These are phyloP conservation scores for Rugosomyces carneus DNA, from an alignment of 1,284 basidiomycete species.

Conservation along the genomic window DNA sequence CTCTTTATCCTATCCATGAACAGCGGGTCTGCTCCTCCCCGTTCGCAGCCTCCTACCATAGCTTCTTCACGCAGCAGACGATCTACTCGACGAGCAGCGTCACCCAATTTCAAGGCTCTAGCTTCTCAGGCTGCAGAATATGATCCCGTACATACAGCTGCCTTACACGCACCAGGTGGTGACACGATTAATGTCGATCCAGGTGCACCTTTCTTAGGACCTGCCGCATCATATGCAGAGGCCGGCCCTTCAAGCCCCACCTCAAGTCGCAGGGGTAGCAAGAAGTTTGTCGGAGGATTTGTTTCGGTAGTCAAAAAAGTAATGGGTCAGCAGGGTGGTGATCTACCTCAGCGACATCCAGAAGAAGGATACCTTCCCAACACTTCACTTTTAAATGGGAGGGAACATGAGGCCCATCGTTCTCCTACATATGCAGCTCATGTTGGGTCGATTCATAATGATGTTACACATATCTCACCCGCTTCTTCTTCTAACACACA, in stretches of 20 bases:
- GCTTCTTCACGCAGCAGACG: constrained; percentile 4
- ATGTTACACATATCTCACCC: constrained; percentile 1
- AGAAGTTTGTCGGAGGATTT: constrained; percentile 22
- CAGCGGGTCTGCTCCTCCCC: constrained; percentile 1
- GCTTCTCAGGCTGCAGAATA: constrained; percentile 6
- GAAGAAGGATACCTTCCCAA: constrained; percentile 6
- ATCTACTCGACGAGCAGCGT: background rate
- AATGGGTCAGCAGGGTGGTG: constrained; percentile 15
- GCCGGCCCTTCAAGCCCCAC: background rate
- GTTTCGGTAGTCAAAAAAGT: constrained; percentile 22
- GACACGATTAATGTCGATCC: constrained; percentile 26
- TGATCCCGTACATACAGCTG: constrained; percentile 18
- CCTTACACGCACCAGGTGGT: constrained; percentile 16
- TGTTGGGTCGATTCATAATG: background rate
- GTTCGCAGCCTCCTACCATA: constrained; percentile 1
- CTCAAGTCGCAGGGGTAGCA: constrained; percentile 10
- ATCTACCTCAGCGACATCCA: constrained; percentile 9
- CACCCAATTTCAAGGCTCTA: background rate
- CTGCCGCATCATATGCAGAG: constrained; percentile 1
- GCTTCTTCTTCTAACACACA: constrained; percentile 13
- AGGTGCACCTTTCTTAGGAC: constrained; percentile 21
- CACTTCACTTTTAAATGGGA: constrained; percentile 5
- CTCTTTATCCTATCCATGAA: constrained; percentile 1
- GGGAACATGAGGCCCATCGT: background rate
- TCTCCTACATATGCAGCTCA: constrained; percentile 1